A percentile compares a stretch with the other conserved stretches of the same genome.
These are phyloP conservation scores for Citrus sp. DNA, from an alignment of 345 rosid genomes.

Conservation along the genomic window DNA sequence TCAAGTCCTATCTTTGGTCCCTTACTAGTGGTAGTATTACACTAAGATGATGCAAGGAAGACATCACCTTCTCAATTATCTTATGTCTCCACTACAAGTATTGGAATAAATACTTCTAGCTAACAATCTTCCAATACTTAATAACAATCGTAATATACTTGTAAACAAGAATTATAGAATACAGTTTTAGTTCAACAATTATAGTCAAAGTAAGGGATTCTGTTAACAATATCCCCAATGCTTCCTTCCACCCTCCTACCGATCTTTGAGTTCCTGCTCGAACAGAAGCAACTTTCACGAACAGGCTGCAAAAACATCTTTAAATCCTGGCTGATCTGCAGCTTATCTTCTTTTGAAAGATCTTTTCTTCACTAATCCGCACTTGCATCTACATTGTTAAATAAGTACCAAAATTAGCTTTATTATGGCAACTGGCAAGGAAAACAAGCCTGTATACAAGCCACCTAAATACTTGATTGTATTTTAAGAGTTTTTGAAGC, in stretches of 20 bases:
- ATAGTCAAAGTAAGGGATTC: neutral
- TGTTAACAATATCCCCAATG: neutral
- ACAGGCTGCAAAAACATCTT: slow-evolving; percentile 67
- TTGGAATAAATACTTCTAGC: neutral
- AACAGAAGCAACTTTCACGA: slow-evolving; percentile 66
- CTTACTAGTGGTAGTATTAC: no score
- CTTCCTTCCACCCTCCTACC: slow-evolving; percentile 28
- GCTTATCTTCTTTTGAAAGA: slow-evolving; percentile 50
- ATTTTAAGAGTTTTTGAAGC: neutral
- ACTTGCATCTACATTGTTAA: slow-evolving; percentile 49
- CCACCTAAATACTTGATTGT: neutral
- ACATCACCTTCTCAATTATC: no score
- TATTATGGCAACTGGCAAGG: neutral
- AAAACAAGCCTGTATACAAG: neutral
- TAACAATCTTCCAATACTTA: neutral
- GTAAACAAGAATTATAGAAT: slow-evolving; percentile 1
- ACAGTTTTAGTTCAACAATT: slow-evolving; percentile 14
- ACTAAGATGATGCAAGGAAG: no score
- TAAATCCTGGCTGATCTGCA: slow-evolving; percentile 48
- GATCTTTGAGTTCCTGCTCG: slow-evolving; percentile 80
- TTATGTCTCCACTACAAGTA: no score
- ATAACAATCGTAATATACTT: neutral
- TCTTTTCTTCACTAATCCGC: slow-evolving; percentile 53
- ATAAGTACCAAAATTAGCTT: neutral
- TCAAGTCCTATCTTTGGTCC: no score